Evolutionary conservation across 257 asterid genomes (phyloP), one percentile per base, ranked within the genome.

Genomic region (Solanum ahanhuiri): DNA sequence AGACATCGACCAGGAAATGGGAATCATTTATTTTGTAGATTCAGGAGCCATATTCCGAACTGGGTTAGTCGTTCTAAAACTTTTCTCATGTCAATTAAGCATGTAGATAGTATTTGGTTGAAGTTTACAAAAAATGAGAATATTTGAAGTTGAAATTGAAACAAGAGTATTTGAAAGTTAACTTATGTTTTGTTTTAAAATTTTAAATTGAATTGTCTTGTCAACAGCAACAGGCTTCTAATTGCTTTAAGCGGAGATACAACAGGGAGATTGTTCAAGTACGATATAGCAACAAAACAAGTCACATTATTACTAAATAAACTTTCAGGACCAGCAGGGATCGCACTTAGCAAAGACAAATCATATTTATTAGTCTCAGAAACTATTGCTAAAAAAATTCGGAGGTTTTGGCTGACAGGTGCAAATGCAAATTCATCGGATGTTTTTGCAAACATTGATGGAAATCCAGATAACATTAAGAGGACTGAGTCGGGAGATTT

Each of bases 251-350:
- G 86, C 20, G 64, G 64, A 64, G 79, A 64, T 70, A 83, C 64
- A 64, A 9, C 79, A 37, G 79, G 79, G 86, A 64, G 86, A 64
- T 70, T 83, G 4, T 34, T 83, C 70, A 83, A 60, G 60, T 83
- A 83, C 48, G 60, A 83, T 9, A 64, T 39, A 31, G 18, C 9
- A 20, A 83, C 79, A 57, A 70, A 70, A 18, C 60, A 35, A 25
- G 43, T 25, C 7, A 83, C 63, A 0, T 28, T 39, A 12, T 41
- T 83, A 18, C 79, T 64, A 83, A 37, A 34, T 41, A 25, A 22
- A 20, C 63, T 83, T 14, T 64, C 79, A 45, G 79, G 86, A 37
- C 86, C 76, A 7, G 77, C 77, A 31, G 86, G 86, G 6, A n/a
- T 83, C 2, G 64, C 77, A 60, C 33, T 83, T 23, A 83, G 79